Evolutionary conservation across 176 grass and related monocot genomes (phyloP).

Genomic region (Avena sativa): DNA sequence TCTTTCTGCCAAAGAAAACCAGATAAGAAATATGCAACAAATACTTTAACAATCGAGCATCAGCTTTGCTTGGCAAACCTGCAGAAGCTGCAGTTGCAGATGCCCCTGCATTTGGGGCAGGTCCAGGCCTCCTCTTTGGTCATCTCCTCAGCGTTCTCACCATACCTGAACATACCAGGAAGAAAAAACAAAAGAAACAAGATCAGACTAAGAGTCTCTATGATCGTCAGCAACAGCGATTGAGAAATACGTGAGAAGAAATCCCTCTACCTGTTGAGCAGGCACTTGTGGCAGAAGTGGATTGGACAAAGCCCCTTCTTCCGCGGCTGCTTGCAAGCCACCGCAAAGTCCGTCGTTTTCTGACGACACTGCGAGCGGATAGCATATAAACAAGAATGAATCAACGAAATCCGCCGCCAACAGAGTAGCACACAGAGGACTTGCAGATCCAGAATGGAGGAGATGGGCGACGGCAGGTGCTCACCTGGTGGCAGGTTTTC

Average conservation of each 20-base stretch:
- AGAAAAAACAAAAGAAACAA: background rate
- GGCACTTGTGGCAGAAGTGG: slow-evolving; percentile 83
- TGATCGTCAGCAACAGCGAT: too few species aligned
- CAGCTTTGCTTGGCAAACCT: slow-evolving; percentile 54
- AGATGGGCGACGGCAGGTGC: background rate
- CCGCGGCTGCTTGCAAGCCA: slow-evolving; percentile 68
- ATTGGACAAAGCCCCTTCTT: slow-evolving; percentile 68
- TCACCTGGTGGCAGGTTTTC: slow-evolving; percentile 94
- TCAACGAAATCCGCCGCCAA: background rate
- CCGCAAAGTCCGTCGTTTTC: slow-evolving; percentile 80
- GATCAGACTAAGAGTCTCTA: background rate
- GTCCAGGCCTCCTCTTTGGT: slow-evolving; percentile 52
- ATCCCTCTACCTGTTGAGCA: slow-evolving; percentile 67
- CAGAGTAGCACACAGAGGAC: background rate
- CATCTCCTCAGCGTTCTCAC: slow-evolving; percentile 72
- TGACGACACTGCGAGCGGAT: slow-evolving; percentile 70
- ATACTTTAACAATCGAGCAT: background rate
- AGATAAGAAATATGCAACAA: slow-evolving; percentile 7
- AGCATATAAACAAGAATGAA: background rate
- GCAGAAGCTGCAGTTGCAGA: slow-evolving; percentile 98
- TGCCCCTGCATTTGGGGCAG: slow-evolving; percentile 90
- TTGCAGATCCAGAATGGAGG: background rate
- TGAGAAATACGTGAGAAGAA: background rate
- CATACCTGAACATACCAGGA: slow-evolving; percentile 62
- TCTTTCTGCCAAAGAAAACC: slow-evolving; percentile 67